These are phyloP conservation scores for Alternaria solani DNA, from an alignment of 2,329 filamentous ascomycete genomes.

Conservation along the genomic window DNA sequence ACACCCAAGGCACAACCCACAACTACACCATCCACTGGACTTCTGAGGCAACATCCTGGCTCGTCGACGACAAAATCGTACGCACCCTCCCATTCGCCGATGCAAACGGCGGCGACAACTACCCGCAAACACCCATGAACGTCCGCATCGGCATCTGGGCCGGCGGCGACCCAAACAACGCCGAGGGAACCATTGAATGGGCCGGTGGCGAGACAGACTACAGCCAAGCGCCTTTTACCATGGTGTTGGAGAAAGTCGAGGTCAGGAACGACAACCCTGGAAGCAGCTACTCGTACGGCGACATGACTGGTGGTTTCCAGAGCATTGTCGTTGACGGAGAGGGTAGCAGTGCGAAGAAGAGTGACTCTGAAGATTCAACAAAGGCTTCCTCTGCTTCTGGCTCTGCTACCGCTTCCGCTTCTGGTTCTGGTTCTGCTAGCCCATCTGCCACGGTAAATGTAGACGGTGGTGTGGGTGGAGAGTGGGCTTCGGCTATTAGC, in stretches of 20 bases:
- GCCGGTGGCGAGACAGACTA: conserved; percentile 65
- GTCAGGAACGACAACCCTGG: conserved; percentile 61
- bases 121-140: conserved; percentile 78
- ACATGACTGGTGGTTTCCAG: conserved; percentile 54
- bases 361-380: background rate
- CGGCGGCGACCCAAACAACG: conserved; percentile 54
- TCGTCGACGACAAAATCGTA: conserved; percentile 70
- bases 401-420: background rate
- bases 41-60: conserved; percentile 68
- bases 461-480: background rate
- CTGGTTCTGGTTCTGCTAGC: background rate
- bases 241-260: conserved; percentile 58
- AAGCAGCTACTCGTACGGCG: conserved; percentile 56
- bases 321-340: conserved; percentile 47
- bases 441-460: background rate
- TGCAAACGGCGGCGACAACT: conserved; percentile 62
- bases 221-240: conserved; percentile 55
- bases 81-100: conserved; percentile 67
- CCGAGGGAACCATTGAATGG: conserved; percentile 69
- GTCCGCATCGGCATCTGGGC: conserved; percentile 54
- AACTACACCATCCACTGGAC: conserved; percentile 77
- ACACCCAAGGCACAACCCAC: conserved; percentile 64
- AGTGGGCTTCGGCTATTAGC: background rate
- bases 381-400: background rate
- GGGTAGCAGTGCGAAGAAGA: background rate